Evolutionary conservation across 805 yeast genomes (phyloP).

Genomic region (Ogataea zsoltii): DNA sequence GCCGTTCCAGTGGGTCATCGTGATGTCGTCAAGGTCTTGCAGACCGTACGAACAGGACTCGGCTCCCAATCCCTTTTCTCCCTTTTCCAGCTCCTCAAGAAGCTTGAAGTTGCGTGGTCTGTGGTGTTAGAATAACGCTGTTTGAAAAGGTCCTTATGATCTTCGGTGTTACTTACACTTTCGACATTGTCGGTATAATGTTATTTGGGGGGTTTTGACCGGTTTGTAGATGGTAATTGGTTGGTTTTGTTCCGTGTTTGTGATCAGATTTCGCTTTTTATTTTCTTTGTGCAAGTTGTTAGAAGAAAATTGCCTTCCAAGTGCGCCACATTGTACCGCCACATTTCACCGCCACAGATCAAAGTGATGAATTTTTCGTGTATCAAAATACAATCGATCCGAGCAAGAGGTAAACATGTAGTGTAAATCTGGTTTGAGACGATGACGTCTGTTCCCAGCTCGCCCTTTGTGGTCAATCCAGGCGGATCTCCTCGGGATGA

Average conservation of each 20-base stretch:
- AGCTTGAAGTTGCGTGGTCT: constrained; percentile 94
- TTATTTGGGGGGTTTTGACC: not conserved
- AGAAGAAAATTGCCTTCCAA: too few species aligned
- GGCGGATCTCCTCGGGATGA: not conserved
- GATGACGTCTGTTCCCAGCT: constrained; percentile 16
- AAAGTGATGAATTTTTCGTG: not conserved
- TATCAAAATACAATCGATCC: too few species aligned
- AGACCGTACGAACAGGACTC: constrained; percentile 96
- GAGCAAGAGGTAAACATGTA: too few species aligned
- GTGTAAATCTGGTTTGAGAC: too few species aligned
- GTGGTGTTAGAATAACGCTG: constrained; percentile 6
- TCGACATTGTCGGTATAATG: constrained; percentile 24
- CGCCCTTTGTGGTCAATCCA: constrained; percentile 22
- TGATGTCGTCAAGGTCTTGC: constrained; percentile 83
- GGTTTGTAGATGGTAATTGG: constrained; percentile 7
- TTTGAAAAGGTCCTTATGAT: not conserved
- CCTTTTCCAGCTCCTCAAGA: constrained; percentile 94
- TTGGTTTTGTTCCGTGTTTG: not conserved
- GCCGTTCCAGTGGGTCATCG: constrained; percentile 97
- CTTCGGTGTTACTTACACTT: constrained; percentile 22
- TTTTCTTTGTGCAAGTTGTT: not conserved
- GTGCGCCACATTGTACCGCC: too few species aligned
- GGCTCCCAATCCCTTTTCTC: constrained; percentile 96
- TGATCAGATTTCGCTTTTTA: not conserved
- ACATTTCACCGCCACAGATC: too few species aligned